These are phyloP conservation scores for Monilinia fructigena DNA, from an alignment of 2,329 filamentous ascomycete species.

Conservation along the genomic window DNA sequence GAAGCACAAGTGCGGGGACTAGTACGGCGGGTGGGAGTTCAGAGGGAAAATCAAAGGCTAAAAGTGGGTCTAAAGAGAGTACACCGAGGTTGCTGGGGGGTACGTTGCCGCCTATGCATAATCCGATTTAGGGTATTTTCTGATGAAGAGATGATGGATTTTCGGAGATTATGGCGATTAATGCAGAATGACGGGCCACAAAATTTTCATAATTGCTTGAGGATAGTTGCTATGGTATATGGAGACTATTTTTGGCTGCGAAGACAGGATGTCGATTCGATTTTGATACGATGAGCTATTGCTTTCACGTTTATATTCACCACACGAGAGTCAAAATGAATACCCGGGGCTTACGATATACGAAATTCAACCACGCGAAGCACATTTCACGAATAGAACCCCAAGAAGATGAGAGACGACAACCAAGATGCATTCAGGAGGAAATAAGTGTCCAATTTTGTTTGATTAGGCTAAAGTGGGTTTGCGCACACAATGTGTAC, in stretches of 20 bases:
- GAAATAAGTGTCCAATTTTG: background rate
- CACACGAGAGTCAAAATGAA: background rate
- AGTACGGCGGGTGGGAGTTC: slow-evolving; percentile 31
- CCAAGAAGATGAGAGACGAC: background rate
- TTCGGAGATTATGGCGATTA: too few relatives aligned
- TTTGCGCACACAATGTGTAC: background rate
- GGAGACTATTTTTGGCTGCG: background rate
- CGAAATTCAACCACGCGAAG: background rate
- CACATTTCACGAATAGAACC: background rate
- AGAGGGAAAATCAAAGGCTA: background rate
- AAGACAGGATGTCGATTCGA: too few relatives aligned
- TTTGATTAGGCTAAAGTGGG: background rate
- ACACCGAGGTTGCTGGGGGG: background rate
- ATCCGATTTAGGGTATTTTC: slow-evolving; percentile 3
- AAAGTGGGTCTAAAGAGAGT: background rate
- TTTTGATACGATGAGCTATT: background rate
- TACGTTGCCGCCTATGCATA: slow-evolving; percentile 15
- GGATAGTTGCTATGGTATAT: background rate
- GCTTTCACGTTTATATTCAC: background rate
- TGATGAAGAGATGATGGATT: too few relatives aligned
- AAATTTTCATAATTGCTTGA: background rate
- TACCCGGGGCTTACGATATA: background rate
- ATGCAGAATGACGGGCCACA: too few relatives aligned
- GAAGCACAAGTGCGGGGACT: slow-evolving; percentile 29
- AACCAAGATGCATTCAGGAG: background rate